phyloP scores from a whole-genome alignment of 2,329 filamentous ascomycete species.

The Aspergillus thermomutatus region DNA sequence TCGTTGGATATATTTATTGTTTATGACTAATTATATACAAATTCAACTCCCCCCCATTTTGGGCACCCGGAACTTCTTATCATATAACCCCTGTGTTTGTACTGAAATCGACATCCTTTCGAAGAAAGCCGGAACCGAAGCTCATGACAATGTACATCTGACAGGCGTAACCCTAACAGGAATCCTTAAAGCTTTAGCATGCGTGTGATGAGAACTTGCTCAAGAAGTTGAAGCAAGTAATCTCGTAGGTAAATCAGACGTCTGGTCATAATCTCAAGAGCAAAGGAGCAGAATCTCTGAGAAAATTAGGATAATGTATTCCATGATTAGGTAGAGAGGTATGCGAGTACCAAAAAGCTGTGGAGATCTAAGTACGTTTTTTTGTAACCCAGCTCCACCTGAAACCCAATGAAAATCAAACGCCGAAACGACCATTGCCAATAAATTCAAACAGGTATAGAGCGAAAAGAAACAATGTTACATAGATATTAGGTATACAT shows the following conservation, averaged over 20 bases:
- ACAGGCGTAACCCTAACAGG: neutral
- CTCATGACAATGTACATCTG: neutral
- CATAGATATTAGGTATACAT: conserved; percentile 3
- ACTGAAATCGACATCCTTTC: neutral
- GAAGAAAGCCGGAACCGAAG: neutral
- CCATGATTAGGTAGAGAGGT: neutral
- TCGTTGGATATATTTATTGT: too few relatives aligned
- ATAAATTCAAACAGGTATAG: conserved; percentile 18
- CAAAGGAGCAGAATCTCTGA: neutral
- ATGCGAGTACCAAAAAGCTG: neutral
- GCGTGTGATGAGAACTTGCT: neutral
- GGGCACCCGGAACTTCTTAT: too few relatives aligned
- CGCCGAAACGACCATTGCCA: conserved; percentile 26
- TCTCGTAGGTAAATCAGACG: neutral
- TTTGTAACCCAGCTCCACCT: conserved; percentile 7
- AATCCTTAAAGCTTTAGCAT: neutral
- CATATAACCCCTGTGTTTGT: neutral
- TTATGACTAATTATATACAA: too few relatives aligned
- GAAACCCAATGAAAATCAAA: conserved; percentile 10
- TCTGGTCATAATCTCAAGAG: neutral
- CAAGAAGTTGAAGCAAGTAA: neutral
- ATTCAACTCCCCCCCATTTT: too few relatives aligned
- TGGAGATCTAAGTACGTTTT: neutral
- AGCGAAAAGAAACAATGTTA: conserved; percentile 6
- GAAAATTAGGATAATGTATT: neutral